These are phyloP conservation scores for Candida palmyrensis DNA, from an alignment of 805 yeast species.

Conservation along the genomic window DNA sequence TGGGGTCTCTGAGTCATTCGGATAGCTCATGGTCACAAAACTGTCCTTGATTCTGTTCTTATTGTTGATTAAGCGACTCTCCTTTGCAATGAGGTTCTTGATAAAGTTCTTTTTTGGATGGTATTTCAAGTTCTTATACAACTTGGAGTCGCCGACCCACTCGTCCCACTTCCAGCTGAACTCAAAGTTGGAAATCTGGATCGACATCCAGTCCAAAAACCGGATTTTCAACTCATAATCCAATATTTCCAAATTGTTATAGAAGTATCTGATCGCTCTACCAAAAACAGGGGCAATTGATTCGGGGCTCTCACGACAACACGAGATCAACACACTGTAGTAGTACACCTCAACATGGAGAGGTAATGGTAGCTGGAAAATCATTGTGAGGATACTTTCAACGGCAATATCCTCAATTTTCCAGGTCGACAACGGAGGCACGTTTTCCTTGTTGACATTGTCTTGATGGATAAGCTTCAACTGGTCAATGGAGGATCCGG, in stretches of 20 bases:
- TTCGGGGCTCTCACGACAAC: constrained; percentile 67
- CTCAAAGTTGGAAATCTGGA: constrained; percentile 88
- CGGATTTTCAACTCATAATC: constrained; percentile 74
- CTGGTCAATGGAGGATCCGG: constrained; percentile 76
- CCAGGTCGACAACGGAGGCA: constrained; percentile 61
- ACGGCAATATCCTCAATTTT: constrained; percentile 88
- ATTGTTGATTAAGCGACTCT: constrained; percentile 77
- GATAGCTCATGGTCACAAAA: constrained; percentile 35
- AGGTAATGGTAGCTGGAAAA: constrained; percentile 68
- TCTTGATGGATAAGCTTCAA: constrained; percentile 41
- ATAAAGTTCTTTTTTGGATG: constrained; percentile 76
- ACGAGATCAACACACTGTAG: constrained; percentile 78
- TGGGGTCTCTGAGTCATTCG: constrained; percentile 30
- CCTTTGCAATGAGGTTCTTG: constrained; percentile 75
- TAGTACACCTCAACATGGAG: constrained; percentile 71
- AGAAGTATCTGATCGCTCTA: constrained; percentile 81
- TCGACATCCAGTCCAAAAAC: constrained; percentile 85
- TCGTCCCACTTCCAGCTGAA: constrained; percentile 98
- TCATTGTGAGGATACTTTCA: constrained; percentile 72
- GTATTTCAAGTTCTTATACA: constrained; percentile 40
- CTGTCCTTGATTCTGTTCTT: constrained; percentile 66
- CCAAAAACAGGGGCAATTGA: constrained; percentile 94
- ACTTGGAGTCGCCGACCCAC: constrained; percentile 66
- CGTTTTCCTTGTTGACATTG: constrained; percentile 35
- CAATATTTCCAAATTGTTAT: constrained; percentile 55